Conservation (phyloP, 768 basidiomycete species). For the Solioccasus polychromus region DNA sequence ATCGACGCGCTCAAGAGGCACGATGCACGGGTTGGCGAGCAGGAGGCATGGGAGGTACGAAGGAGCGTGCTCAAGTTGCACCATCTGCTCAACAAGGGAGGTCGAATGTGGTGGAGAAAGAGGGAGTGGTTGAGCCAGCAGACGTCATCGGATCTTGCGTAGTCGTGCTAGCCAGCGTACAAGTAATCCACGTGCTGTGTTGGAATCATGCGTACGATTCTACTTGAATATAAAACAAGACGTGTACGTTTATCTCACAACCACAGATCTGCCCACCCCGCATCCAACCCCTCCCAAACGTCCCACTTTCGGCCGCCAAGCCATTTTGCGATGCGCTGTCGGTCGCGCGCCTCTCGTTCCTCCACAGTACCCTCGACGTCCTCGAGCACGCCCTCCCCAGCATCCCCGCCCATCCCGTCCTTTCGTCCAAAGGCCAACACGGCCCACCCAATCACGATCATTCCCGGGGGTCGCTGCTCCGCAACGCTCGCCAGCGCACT, state of each 20-base stretch:
- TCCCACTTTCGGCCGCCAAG: conserved; percentile 57
- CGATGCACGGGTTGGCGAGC: too few species aligned
- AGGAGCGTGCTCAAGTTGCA: too few species aligned
- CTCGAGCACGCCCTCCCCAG: conserved; percentile 70
- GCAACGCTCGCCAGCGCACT: conserved; percentile 69
- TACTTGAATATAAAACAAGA: too few species aligned
- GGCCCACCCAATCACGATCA: conserved; percentile 95
- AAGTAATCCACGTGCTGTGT: too few species aligned
- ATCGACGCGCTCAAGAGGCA: too few species aligned
- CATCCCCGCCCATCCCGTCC: conserved; percentile 41
- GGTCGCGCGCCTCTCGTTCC: conserved; percentile 23
- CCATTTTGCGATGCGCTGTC: conserved; percentile 55
- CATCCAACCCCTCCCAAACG: conserved; percentile 59
- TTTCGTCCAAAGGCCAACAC: conserved; percentile 57
- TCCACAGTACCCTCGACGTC: conserved; percentile 38
- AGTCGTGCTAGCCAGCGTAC: too few species aligned
- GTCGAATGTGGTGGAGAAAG: too few species aligned
- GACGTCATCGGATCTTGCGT: too few species aligned
- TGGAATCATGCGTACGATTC: too few species aligned
- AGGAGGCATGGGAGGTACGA: too few species aligned
- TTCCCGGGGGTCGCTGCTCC: conserved; percentile 91
- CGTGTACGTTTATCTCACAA: background rate
- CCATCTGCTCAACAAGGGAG: too few species aligned
- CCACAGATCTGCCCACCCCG: conserved; percentile 36
- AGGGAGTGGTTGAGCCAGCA: too few species aligned